Conservation (phyloP, 2,329 filamentous ascomycete genomes). For the Colletotrichum navitas region DNA sequence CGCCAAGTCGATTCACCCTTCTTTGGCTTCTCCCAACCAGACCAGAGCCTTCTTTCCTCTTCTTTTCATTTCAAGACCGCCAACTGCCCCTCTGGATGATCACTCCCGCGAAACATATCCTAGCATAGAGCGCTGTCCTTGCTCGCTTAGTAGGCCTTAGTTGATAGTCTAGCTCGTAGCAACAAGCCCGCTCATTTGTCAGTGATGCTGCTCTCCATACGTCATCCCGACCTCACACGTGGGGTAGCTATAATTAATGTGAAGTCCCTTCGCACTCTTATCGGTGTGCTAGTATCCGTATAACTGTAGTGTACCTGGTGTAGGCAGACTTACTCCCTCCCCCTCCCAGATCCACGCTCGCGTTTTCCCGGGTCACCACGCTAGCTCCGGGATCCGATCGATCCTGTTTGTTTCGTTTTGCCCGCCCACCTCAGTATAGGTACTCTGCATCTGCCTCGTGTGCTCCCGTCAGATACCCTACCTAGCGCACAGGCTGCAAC, state of each 20-base stretch:
- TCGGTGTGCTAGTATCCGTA: not conserved
- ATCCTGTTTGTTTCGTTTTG: not conserved
- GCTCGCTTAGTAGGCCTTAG: not conserved
- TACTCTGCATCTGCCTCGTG: too few relatives aligned
- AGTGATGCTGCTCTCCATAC: slow-evolving; percentile 31
- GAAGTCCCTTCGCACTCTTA: not conserved
- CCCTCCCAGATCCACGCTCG: not conserved
- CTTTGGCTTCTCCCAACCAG: slow-evolving; percentile 1
- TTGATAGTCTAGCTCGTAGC: not conserved
- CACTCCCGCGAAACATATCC: not conserved
- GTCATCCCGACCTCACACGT: slow-evolving; percentile 41
- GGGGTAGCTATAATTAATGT: slow-evolving; percentile 20
- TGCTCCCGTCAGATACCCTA: too few relatives aligned
- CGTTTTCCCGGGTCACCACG: not conserved
- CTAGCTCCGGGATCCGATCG: not conserved
- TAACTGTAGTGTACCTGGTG: too few relatives aligned
- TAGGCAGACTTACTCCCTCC: too few relatives aligned
- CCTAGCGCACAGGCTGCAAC: slow-evolving; percentile 1
- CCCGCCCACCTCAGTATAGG: too few relatives aligned
- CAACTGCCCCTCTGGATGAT: not conserved
- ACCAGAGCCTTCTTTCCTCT: not conserved
- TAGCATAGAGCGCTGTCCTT: not conserved
- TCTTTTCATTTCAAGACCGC: not conserved
- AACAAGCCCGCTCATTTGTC: slow-evolving; percentile 29
- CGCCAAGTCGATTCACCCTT: slow-evolving; percentile 5